These are phyloP conservation scores for Allium sativum DNA, from an alignment of 106 monocot species.

Conservation along the genomic window DNA sequence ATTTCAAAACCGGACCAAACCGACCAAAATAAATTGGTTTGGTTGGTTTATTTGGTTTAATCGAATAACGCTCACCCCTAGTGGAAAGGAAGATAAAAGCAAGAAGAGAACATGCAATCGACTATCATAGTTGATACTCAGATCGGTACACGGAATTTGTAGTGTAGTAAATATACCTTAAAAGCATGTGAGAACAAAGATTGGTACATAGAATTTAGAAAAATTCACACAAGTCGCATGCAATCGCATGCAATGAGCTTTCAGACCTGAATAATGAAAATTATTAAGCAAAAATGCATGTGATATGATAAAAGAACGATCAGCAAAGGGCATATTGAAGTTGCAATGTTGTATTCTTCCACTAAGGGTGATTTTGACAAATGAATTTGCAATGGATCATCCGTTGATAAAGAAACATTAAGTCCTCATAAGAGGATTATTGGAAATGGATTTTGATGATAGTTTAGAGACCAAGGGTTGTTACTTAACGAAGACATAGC, in stretches of 20 bases:
- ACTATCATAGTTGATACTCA: too few species aligned
- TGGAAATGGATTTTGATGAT: slow-evolving; percentile 92
- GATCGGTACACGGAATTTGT: too few species aligned
- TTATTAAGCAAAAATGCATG: not conserved
- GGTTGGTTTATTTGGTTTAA: too few species aligned
- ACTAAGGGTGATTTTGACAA: slow-evolving; percentile 93
- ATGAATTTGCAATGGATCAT: slow-evolving; percentile 96
- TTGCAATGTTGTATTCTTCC: slow-evolving; percentile 98
- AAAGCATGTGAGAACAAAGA: slow-evolving; percentile 91
- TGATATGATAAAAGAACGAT: not conserved
- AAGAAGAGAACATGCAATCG: too few species aligned
- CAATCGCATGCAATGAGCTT: slow-evolving; percentile 88
- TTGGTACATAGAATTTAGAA: slow-evolving; percentile 86
- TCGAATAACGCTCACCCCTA: too few species aligned
- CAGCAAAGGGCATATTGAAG: slow-evolving; percentile 49
- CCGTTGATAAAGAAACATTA: slow-evolving; percentile 96
- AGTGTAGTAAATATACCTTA: slow-evolving; percentile 41
- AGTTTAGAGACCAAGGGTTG: slow-evolving; percentile 90
- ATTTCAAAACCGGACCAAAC: too few species aligned
- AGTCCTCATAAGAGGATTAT: slow-evolving; percentile 77
- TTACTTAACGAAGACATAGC: slow-evolving; percentile 99
- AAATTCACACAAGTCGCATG: slow-evolving; percentile 95
- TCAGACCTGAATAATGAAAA: slow-evolving; percentile 52
- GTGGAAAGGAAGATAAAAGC: too few species aligned
- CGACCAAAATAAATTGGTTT: too few species aligned